Evolutionary conservation across 2,329 filamentous ascomycete genomes (phyloP), one percentile per base, ranked within the genome.

Genomic region (Nannizzia gypsea): DNA sequence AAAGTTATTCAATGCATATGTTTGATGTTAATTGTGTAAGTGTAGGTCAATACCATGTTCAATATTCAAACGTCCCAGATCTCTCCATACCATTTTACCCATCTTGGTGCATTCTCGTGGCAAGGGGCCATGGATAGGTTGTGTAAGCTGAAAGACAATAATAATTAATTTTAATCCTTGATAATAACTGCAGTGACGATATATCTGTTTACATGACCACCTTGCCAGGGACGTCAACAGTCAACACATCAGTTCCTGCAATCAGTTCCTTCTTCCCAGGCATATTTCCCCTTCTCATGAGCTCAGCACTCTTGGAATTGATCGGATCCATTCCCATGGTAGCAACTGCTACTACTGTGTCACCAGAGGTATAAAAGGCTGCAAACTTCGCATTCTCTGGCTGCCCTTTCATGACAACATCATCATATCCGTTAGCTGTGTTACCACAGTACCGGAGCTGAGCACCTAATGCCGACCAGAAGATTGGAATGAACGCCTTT

Each of bases 401-500:
- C 66, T 88, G 82, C 11, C 92, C 92, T 57, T 88, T 82, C 9
- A 99, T 67, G 0, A 97, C 80, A 3, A 96, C 69, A 66, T 95
- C 90, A 70, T 99, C 93, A 77, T 83, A 97, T 0, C 92, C 92
- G 59, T 83, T 82, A 0, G 79, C 75, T 0, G 91, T 90, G 76
- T 92, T 93, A 11, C 93, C 93, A 69, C 90, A 96, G 78, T 99
- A 99, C 52, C 93, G 83, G 67, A 99, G 74, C 75, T 99, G 93
- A 4, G 85, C 82, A 3, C 91, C 90, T 3, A 99, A 77, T 0
- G 93, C 93, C 1, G 90, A 96, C 93, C 93, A 99, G 78, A 99
- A 99, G 57, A 99, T 83, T 0, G 93, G 93, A 61, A 93, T 92
- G 74, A 96, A 96, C 1, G 83, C 78, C 66, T 88, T 84, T 0